Conservation (phyloP, 2,329 filamentous ascomycete species). For the Fusarium humuli region DNA sequence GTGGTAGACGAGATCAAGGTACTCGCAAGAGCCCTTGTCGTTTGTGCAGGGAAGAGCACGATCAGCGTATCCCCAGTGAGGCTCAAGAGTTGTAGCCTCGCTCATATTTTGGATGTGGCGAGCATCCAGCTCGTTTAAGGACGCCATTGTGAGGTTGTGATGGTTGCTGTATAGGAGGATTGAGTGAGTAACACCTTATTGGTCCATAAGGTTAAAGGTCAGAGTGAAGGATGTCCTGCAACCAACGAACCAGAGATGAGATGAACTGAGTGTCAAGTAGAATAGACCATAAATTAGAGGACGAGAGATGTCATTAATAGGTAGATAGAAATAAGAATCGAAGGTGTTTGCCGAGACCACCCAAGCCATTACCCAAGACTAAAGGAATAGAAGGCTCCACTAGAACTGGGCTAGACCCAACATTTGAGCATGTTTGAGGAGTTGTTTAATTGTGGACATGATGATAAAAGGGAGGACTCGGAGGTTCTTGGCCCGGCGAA, state of each 20-base stretch:
- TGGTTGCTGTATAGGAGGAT: background rate
- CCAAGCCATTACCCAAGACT: background rate
- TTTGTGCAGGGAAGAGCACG: conserved; percentile 59
- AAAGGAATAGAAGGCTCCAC: conserved; percentile 19
- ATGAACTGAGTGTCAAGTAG: conserved; percentile 11
- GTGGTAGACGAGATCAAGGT: conserved; percentile 64
- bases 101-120: conserved; percentile 59
- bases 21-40: conserved; percentile 61
- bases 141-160: conserved; percentile 27
- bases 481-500: conserved; percentile 35
- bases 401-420: conserved; percentile 5
- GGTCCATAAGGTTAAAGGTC: background rate
- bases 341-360: conserved; percentile 1
- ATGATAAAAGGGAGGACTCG: conserved; percentile 5
- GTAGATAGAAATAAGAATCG: conserved; percentile 44
- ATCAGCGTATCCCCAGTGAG: conserved; percentile 62
- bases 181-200: background rate
- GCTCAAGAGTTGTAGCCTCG: conserved; percentile 51
- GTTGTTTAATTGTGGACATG: conserved; percentile 8
- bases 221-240: conserved; percentile 4
- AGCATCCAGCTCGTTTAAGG: conserved; percentile 40
- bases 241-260: conserved; percentile 7
- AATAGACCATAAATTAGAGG: conserved; percentile 12
- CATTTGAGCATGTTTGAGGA: conserved; percentile 35
- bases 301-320: conserved; percentile 30